Percentiles rank a stretch among this genome's conserved stretches.
phyloP scores from a whole-genome alignment of 176 grass and related monocot species.

The Cenchrus americanus region DNA sequence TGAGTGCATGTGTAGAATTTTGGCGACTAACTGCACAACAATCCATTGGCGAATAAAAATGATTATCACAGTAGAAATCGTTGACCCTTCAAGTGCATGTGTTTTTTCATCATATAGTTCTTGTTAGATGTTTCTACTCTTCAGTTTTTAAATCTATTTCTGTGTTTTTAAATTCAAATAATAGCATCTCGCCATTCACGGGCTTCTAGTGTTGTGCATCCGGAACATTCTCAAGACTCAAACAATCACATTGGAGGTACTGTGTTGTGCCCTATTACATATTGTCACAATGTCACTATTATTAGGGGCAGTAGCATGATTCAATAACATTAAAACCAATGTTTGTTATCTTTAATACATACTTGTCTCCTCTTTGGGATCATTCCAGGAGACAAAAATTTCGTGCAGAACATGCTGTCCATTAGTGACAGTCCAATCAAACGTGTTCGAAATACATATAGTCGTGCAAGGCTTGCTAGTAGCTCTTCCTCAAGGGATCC shows the following conservation, averaged over 20 bases:
- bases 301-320: not conserved
- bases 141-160: not conserved
- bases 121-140: not conserved
- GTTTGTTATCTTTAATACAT: not conserved
- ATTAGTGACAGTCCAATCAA: not conserved
- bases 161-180: not conserved
- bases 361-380: not conserved
- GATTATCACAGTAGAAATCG: not conserved
- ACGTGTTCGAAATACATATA: conserved; percentile 39
- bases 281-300: too few species aligned
- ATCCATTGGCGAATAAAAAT: not conserved
- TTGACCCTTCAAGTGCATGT: not conserved
- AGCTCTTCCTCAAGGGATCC: conserved; percentile 62
- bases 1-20: too few species aligned
- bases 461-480: conserved; percentile 44
- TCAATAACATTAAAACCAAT: not conserved
- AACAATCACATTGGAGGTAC: conserved; percentile 37
- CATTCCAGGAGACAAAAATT: not conserved
- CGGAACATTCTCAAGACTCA: conserved; percentile 10
- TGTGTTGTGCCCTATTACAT: not conserved
- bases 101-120: not conserved
- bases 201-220: conserved; percentile 5
- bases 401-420: conserved; percentile 43
- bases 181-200: not conserved
- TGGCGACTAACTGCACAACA: not conserved